Evolutionary conservation across 2,329 filamentous ascomycete species (phyloP), one percentile per base, ranked within the genome.

Genomic region (Myotisia sp.): DNA sequence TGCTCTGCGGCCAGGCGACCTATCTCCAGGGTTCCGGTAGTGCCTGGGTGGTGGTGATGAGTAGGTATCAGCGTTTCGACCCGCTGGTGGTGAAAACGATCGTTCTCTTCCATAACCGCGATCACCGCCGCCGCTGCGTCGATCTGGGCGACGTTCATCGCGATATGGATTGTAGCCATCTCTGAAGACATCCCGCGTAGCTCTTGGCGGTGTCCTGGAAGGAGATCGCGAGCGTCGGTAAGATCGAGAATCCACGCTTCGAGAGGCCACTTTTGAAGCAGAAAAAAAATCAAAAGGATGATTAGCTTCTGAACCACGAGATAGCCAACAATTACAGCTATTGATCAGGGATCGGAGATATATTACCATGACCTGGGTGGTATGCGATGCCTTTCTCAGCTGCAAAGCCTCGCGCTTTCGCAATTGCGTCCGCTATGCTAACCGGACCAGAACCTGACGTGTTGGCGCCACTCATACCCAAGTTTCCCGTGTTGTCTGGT

Each of bases 111-210:
- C 71, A 55, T 72, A 77, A 33, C 65, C 64, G 44, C 67, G 61
- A 48, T 66, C 66, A 46, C 62, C 58, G 26, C 52, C 58, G 17
- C 62, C 60, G 39, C 65, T 56, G 42, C 70, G 68, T 42, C 71
- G 65, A 42, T 79, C 76, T 47, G 73, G 75, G 46, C 84, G 76
- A 47, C 85, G 75, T 56, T 92, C 83, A 53, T 92, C 84, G 53
- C 83, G 71, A 56, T 90, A 92, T 14, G 81, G 79, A 50, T 83
- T 87, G 59, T 78, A 76, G 50, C 75, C 76, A 54, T 84, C 79
- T 56, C 78, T 72, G 56, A 73, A 81, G 38, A 70, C 67, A 48
- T 82, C 79, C 50, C 79, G 76, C 35, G 72, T 68, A 34, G 64
- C 56, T 27, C 70, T 68, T 40, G 78, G 77, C 9, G 71, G 71